Evolutionary conservation across 306 rosid species (phyloP).

Genomic region (Trifolium fragiferum): DNA sequence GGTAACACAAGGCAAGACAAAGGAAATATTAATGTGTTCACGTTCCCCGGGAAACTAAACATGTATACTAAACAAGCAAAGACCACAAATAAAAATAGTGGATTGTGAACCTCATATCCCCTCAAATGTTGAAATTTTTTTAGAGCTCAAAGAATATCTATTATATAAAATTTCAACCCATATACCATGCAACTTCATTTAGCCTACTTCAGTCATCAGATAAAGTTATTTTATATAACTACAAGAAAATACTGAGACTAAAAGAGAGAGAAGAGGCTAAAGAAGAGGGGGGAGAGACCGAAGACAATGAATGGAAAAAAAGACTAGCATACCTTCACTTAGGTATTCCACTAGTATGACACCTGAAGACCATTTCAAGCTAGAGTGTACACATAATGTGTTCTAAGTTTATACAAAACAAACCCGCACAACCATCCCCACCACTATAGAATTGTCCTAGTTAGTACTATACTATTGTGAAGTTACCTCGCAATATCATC

Average conservation of each 20-base stretch:
- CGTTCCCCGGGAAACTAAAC: neutral
- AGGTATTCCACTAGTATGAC: constrained; percentile 29
- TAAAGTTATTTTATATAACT: neutral
- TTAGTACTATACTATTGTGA: constrained; percentile 10
- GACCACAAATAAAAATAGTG: constrained; percentile 19
- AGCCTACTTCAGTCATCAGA: constrained; percentile 4
- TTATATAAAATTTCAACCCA: constrained; percentile 9
- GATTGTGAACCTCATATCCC: constrained; percentile 29
- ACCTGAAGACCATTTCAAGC: constrained; percentile 26
- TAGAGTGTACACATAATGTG: neutral
- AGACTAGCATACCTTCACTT: constrained; percentile 5
- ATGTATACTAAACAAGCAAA: constrained; percentile 33
- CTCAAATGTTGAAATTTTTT: neutral
- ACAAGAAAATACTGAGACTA: neutral
- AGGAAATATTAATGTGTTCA: constrained; percentile 43
- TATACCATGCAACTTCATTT: constrained; percentile 22
- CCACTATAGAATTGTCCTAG: constrained; percentile 24
- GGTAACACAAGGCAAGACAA: constrained; percentile 29
- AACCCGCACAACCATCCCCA: constrained; percentile 18
- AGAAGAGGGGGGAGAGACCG: neutral
- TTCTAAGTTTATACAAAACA: constrained; percentile 4
- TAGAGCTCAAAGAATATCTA: constrained; percentile 25
- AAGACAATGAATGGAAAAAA: constrained; percentile 25
- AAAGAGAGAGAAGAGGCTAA: neutral
- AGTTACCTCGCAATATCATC: constrained; percentile 71